Evolutionary conservation across 2,329 filamentous ascomycete species (phyloP).

Genomic region (Pyrenophora graminea): DNA sequence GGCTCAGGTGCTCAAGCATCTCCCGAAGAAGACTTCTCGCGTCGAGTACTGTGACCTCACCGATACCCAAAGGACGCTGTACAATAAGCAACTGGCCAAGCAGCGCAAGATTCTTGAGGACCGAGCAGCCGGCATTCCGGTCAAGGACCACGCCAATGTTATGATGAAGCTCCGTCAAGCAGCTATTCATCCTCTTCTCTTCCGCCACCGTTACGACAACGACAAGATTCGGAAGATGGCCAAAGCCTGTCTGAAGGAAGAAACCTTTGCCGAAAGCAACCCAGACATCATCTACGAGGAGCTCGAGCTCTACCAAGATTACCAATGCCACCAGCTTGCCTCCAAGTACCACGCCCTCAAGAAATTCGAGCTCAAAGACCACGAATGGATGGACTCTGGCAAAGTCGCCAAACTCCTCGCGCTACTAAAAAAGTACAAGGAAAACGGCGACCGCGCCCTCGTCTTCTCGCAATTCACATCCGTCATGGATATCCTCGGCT

Average conservation of each 20-base stretch:
- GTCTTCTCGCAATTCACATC: slow-evolving; percentile 94
- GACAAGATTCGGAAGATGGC: slow-evolving; percentile 76
- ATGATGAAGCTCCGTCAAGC: slow-evolving; percentile 93
- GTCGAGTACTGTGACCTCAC: slow-evolving; percentile 84
- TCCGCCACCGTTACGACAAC: slow-evolving; percentile 79
- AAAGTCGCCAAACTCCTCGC: slow-evolving; percentile 83
- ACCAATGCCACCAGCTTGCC: slow-evolving; percentile 64
- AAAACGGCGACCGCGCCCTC: slow-evolving; percentile 82
- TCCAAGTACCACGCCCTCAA: slow-evolving; percentile 57
- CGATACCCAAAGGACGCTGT: slow-evolving; percentile 71
- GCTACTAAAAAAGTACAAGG: slow-evolving; percentile 72
- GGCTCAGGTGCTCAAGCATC: slow-evolving; percentile 79
- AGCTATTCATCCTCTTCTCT: slow-evolving; percentile 87
- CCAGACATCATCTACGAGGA: slow-evolving; percentile 60
- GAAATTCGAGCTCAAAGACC: slow-evolving; percentile 61
- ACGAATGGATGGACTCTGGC: slow-evolving; percentile 74
- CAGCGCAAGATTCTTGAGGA: slow-evolving; percentile 65
- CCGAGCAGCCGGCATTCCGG: slow-evolving; percentile 60
- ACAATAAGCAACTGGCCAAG: slow-evolving; percentile 69
- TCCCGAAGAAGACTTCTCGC: slow-evolving; percentile 77
- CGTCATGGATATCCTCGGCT: slow-evolving; percentile 86
- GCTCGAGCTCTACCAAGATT: slow-evolving; percentile 61
- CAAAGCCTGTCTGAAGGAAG: slow-evolving; percentile 72
- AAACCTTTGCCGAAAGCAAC: slow-evolving; percentile 57
- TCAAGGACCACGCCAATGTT: slow-evolving; percentile 56